Conservation (phyloP, 2,329 filamentous ascomycete species). For the Beauveria australis region DNA sequence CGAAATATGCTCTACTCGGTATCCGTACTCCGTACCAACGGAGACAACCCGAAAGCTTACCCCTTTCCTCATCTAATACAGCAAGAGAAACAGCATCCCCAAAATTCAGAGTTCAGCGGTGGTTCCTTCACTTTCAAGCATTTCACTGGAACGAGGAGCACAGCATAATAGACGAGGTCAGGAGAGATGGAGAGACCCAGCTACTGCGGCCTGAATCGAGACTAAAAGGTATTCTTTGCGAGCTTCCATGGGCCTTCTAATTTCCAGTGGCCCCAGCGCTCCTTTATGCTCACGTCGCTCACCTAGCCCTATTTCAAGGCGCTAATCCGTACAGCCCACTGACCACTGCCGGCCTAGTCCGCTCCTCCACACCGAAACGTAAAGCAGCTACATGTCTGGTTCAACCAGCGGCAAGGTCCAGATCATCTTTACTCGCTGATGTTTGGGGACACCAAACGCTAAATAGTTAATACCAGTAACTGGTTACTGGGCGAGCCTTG, state of each 20-base stretch:
- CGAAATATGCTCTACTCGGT: too few relatives aligned
- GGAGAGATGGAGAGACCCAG: not conserved
- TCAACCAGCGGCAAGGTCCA: not conserved
- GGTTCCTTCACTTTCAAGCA: not conserved
- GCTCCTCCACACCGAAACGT: not conserved
- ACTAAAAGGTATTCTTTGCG: not conserved
- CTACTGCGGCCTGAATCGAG: not conserved
- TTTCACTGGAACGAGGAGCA: not conserved
- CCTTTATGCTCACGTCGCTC: not conserved
- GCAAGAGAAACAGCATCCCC: not conserved
- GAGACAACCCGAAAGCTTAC: too few relatives aligned
- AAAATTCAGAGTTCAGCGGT: conserved; percentile 4
- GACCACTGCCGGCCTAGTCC: not conserved
- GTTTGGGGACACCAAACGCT: too few relatives aligned
- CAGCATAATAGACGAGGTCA: too few relatives aligned
- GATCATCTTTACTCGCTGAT: not conserved
- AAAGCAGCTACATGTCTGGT: too few relatives aligned
- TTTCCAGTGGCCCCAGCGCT: not conserved
- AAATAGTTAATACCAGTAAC: too few relatives aligned
- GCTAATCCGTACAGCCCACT: too few relatives aligned
- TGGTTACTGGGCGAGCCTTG: not conserved
- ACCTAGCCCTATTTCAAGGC: too few relatives aligned
- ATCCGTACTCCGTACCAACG: too few relatives aligned
- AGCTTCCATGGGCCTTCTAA: conserved; percentile 4
- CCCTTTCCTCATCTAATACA: not conserved